Evolutionary conservation across 805 yeast genomes (phyloP).

Genomic region (Candida morakotiae): DNA sequence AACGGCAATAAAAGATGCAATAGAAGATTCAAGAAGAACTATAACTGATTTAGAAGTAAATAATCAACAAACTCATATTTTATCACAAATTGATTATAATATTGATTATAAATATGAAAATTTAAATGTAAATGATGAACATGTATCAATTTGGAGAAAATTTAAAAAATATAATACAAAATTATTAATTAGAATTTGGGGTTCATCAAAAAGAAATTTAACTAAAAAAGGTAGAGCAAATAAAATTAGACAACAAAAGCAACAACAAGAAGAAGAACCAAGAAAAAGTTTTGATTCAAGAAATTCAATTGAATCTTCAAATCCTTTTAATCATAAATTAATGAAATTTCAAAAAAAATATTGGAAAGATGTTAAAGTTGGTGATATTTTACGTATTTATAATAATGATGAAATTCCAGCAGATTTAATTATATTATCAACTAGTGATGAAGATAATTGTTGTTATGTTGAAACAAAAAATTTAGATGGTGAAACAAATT

Average conservation of each 20-base stretch:
- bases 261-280: constrained; percentile 7
- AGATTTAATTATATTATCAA: constrained; percentile 61
- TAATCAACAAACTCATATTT: constrained; percentile 66
- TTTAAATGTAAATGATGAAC: constrained; percentile 59
- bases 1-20: constrained; percentile 75
- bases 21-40: constrained; percentile 78
- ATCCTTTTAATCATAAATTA: constrained; percentile 16
- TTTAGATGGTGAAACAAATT: constrained; percentile 51
- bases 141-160: constrained; percentile 63
- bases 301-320: constrained; percentile 13
- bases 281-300: constrained; percentile 34
- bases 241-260: constrained; percentile 17
- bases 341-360: constrained; percentile 29
- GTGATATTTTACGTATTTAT: constrained; percentile 64
- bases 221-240: constrained; percentile 34
- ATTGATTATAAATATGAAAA: constrained; percentile 36
- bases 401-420: constrained; percentile 79
- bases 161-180: constrained; percentile 52
- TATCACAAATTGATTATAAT: constrained; percentile 28
- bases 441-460: constrained; percentile 67
- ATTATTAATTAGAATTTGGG: constrained; percentile 22
- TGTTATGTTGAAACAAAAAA: constrained; percentile 55
- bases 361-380: constrained; percentile 76
- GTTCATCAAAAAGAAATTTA: constrained; percentile 23
- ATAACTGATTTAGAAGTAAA: constrained; percentile 69